Evolutionary conservation across 208 protist species (phyloP), one percentile per base, ranked within the genome.

Genomic region (Trypanosoma melophagium): DNA sequence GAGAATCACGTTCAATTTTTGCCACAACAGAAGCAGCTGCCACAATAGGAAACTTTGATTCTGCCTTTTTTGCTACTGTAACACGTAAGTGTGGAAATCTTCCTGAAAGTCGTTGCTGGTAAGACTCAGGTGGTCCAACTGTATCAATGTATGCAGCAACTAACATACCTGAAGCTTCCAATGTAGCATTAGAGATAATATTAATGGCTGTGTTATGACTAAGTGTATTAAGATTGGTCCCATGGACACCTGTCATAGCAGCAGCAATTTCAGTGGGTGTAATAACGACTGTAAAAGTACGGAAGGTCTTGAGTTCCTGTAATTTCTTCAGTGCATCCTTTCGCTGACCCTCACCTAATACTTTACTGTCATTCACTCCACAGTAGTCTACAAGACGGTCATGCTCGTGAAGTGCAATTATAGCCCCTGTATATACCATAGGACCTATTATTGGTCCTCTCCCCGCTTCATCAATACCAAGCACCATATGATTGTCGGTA

Each of bases 391-490:
- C 66, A 0, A 97, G 67, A 31, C 69, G 63, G 60, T 95, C 79
- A 72, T 97, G 83, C 59, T 96, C 83, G 14, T 74, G 80, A 1
- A 92, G 67, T 13, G 87, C 68, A 42, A 90, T 81, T 28, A 93
- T 83, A 9, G 89, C 82, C 24, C 87, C 85, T n/a, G 81, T 84
- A 79, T 98, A 98, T 13, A 98, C 93, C 91, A 98, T 97, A 8
- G 95, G 91, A 19, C 97, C 97, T 19, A 98, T 62, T 3, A 98
- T 93, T 57, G 96, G 93, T 9, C 97, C 97, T 66, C 96, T 81
- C 3, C 97, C 97, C 10, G 97, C 97, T 79, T 98, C 97, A 60
- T 98, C 97, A 47, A 98, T 98, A 31, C 97, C 97, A 10, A 98
- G 67, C 7, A 97, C 69, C 50, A 89, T 77, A 72, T 84, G 79